Conservation (phyloP, 768 basidiomycete species). For the Lentinula boryana region DNA sequence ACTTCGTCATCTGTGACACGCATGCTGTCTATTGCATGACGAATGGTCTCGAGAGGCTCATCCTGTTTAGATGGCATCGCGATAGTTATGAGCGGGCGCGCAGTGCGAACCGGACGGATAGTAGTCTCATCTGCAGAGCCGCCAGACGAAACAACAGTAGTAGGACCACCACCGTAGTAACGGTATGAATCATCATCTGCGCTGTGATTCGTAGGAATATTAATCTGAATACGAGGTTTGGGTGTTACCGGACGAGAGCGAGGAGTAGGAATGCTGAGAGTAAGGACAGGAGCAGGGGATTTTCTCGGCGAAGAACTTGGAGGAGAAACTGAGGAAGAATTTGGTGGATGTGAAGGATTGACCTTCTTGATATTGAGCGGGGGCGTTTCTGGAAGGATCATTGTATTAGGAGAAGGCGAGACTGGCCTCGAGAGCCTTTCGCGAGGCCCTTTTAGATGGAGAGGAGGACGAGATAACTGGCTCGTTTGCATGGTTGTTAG, state of each 20-base stretch:
- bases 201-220: slow-evolving; percentile 20
- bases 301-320: slow-evolving; percentile 15
- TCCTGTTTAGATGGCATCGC: slow-evolving; percentile 23
- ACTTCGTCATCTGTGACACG: slow-evolving; percentile 31
- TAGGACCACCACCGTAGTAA: slow-evolving; percentile 39
- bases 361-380: slow-evolving; percentile 24
- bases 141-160: slow-evolving; percentile 17
- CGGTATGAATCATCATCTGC: slow-evolving; percentile 15
- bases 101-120: slow-evolving; percentile 29
- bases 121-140: slow-evolving; percentile 33
- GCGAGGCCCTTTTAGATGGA: slow-evolving; percentile 37
- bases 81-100: slow-evolving; percentile 14
- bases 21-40: slow-evolving; percentile 19
- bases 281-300: slow-evolving; percentile 22
- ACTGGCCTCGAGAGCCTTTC: background rate
- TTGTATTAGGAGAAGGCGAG: slow-evolving; percentile 15
- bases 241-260: slow-evolving; percentile 21
- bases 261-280: slow-evolving; percentile 21
- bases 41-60: slow-evolving; percentile 22
- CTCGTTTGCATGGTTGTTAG: slow-evolving; percentile 12
- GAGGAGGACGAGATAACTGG: slow-evolving; percentile 15
- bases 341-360: slow-evolving; percentile 15
- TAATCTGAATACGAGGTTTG: slow-evolving; percentile 23
- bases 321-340: background rate
- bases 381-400: slow-evolving; percentile 18